Evolutionary conservation across 2,329 filamentous ascomycete species (phyloP), one percentile per base, ranked within the genome.

Genomic region (Knufia petricola): DNA sequence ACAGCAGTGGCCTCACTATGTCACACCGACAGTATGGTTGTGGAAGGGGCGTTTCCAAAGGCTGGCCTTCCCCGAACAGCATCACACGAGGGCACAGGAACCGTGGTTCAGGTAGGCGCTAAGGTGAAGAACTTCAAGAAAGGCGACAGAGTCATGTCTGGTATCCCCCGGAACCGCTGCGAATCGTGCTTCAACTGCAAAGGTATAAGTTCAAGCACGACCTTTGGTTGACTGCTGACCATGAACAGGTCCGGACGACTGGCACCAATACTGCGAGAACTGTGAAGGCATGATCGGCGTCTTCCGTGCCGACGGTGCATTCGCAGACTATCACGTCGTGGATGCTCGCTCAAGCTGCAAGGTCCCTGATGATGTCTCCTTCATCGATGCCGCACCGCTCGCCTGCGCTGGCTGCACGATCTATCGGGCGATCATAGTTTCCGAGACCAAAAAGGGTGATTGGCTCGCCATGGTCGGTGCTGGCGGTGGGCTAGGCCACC

Each of bases 1-100:
- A 65, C 78, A 46, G 77, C 74, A 48, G 75, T 75, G n/a, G 77
- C 75, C 6, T 78, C 75, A 1, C 71, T 79, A 58, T 82, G 78
- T 64, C 78, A 82, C 64, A 81, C 79, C 1, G 78, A 81, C 63
- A 44, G 62, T 63, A 54, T 77, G 52, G 64, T 74, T 21, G 71
- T 80, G 34, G 75, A 80, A 67, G 74, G 70, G 49, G 73, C 72
- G 17, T 61, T 80, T 9, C 60, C 58, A 3, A 67, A 68, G 0
- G 43, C 59, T 2, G 15, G 15, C 67, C 64, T 81, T 1, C 77
- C 77, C 0, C 65, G 68, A 48, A 79, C 69, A 8, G 73, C 66
- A 6, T 80, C 74, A 0, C 76, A 79, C 58, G 77, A 81, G 61
- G 76, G 75, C 19, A 63, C 74, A 10, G 77, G 76, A 15, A 77